A percentile compares a stretch with the other conserved stretches of the same genome.
These are phyloP conservation scores for Leccinum angustisporum DNA, from an alignment of 1,284 basidiomycete genomes.

Conservation along the genomic window DNA sequence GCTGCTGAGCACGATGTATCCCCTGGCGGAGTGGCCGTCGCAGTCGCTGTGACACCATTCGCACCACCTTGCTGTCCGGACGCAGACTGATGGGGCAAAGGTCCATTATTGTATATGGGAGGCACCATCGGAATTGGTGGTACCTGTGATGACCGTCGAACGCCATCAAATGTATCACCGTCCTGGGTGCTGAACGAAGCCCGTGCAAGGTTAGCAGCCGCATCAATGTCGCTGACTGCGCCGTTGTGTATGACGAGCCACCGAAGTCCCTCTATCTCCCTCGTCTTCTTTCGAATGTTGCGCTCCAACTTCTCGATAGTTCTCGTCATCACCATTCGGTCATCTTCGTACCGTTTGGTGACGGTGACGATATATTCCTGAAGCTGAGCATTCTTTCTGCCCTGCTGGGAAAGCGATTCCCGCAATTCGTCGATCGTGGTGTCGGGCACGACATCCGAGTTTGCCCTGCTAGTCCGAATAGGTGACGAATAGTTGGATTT, in stretches of 20 bases:
- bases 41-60: background rate
- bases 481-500: slow-evolving; percentile 14
- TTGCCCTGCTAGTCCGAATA: slow-evolving; percentile 11
- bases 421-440: slow-evolving; percentile 33
- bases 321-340: slow-evolving; percentile 40
- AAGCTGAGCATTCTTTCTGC: slow-evolving; percentile 37
- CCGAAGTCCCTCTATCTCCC: slow-evolving; percentile 49
- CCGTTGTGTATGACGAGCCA: slow-evolving; percentile 48
- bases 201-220: slow-evolving; percentile 34
- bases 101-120: background rate
- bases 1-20: slow-evolving; percentile 13
- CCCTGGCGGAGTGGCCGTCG: slow-evolving; percentile 12
- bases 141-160: slow-evolving; percentile 5
- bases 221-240: slow-evolving; percentile 33
- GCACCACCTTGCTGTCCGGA: slow-evolving; percentile 6
- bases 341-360: slow-evolving; percentile 43
- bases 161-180: slow-evolving; percentile 13
- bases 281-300: slow-evolving; percentile 41
- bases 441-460: slow-evolving; percentile 11
- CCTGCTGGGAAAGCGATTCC: slow-evolving; percentile 35
- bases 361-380: slow-evolving; percentile 41
- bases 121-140: slow-evolving; percentile 2
- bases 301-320: slow-evolving; percentile 45
- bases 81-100: slow-evolving; percentile 7
- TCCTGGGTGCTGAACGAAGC: slow-evolving; percentile 33